These are phyloP conservation scores for Colletotrichum neosansevieriae DNA, from an alignment of 2,329 filamentous ascomycete genomes.

Conservation along the genomic window DNA sequence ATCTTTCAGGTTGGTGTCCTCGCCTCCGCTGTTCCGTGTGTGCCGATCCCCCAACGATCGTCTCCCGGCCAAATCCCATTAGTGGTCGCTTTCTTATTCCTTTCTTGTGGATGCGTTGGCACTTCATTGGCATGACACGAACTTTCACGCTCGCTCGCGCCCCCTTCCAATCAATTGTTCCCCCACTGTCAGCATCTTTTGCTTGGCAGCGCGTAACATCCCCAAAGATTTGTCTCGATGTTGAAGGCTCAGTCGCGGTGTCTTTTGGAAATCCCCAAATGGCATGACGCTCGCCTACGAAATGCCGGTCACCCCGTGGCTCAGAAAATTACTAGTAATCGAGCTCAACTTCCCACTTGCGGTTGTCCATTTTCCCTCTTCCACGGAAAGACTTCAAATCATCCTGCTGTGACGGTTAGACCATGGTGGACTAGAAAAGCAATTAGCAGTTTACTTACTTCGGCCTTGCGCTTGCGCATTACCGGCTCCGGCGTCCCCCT, in stretches of 20 bases:
- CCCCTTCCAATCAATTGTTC: conserved; percentile 16
- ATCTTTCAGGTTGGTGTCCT: conserved; percentile 14
- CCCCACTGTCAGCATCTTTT: neutral
- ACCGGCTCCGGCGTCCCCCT: conserved; percentile 73
- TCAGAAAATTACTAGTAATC: conserved; percentile 20
- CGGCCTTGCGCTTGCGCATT: conserved; percentile 81
- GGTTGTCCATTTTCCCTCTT: conserved; percentile 47
- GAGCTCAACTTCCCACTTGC: conserved; percentile 34
- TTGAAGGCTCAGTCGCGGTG: conserved; percentile 2
- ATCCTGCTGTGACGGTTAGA: conserved; percentile 48
- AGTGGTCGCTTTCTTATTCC: conserved; percentile 7
- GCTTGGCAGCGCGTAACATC: conserved; percentile 24
- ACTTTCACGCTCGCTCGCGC: conserved; percentile 8
- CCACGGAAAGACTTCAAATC: conserved; percentile 47
- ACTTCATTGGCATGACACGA: neutral
- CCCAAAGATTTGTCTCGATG: neutral
- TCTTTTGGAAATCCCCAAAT: neutral
- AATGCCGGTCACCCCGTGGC: neutral
- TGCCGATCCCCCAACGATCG: conserved; percentile 33
- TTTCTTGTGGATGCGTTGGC: conserved; percentile 15
- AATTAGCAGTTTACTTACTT: conserved; percentile 58
- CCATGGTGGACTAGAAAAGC: neutral
- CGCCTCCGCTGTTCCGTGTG: conserved; percentile 28
- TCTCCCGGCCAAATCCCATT: neutral
- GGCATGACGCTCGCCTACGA: neutral